These are phyloP conservation scores for Pulicaria dysenterica DNA, from an alignment of 129 eudicot genomes.

Conservation along the genomic window DNA sequence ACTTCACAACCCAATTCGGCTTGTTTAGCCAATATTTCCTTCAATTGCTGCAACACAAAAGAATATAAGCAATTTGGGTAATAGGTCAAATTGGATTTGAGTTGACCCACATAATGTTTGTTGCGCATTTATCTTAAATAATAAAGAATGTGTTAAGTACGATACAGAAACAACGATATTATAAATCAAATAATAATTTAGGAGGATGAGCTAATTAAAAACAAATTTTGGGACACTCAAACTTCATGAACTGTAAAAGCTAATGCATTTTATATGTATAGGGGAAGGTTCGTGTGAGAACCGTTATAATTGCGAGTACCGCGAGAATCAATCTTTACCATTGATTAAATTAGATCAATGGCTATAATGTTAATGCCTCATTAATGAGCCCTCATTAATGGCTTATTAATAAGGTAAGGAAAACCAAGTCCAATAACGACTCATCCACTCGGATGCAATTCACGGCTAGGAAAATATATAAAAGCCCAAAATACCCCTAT, in stretches of 20 bases:
- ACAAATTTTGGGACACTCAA: background rate
- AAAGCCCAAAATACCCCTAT: too few species aligned
- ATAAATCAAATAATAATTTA: background rate
- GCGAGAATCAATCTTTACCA: too few species aligned
- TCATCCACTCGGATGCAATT: too few species aligned
- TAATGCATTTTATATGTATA: too few species aligned
- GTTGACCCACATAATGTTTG: background rate
- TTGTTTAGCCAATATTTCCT: conserved; percentile 77
- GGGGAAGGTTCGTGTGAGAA: too few species aligned
- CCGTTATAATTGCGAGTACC: too few species aligned
- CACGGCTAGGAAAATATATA: too few species aligned
- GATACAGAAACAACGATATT: background rate
- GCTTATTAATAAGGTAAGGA: too few species aligned
- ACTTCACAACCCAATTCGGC: conserved; percentile 91
- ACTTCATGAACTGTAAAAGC: background rate
- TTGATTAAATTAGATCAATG: too few species aligned
- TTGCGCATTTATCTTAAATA: background rate
- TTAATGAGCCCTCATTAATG: too few species aligned
- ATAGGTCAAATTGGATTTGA: background rate
- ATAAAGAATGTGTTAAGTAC: background rate
- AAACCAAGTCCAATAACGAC: too few species aligned
- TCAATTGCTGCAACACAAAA: conserved; percentile 72
- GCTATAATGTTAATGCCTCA: too few species aligned
- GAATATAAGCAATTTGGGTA: background rate
- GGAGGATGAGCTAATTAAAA: background rate